Conservation (phyloP, 106 monocot genomes). For the Cymbidium sinense region DNA sequence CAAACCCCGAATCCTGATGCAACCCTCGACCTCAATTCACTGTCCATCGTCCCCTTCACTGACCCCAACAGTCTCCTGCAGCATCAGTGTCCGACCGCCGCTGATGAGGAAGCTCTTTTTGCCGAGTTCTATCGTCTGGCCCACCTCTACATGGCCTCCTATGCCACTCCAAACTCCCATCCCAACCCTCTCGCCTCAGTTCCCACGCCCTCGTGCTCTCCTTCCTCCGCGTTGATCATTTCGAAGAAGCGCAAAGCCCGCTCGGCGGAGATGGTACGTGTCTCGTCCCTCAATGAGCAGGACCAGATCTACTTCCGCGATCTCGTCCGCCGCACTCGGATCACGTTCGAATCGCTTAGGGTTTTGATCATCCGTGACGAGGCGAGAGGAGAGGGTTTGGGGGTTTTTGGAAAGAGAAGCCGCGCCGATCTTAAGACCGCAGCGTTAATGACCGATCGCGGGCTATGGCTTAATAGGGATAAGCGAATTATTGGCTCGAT, state of each 20-base stretch:
- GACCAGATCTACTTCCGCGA: constrained; percentile 63
- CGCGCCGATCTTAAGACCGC: constrained; percentile 60
- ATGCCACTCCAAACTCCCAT: neutral
- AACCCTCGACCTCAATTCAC: neutral
- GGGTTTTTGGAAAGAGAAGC: constrained; percentile 16
- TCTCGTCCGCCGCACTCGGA: constrained; percentile 50
- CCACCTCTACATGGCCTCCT: constrained; percentile 26
- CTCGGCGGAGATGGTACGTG: constrained; percentile 73
- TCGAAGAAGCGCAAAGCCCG: constrained; percentile 45
- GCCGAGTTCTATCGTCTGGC: constrained; percentile 63
- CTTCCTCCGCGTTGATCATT: constrained; percentile 13
- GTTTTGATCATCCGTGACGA: constrained; percentile 40
- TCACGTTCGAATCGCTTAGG: constrained; percentile 69
- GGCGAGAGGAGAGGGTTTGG: constrained; percentile 13
- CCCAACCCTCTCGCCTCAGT: constrained; percentile 11
- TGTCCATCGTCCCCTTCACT: constrained; percentile 2
- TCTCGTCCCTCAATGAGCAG: constrained; percentile 31
- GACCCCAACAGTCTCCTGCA: constrained; percentile 26
- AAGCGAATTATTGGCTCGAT: constrained; percentile 80
- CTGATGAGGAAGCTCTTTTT: constrained; percentile 45
- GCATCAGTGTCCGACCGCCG: constrained; percentile 14
- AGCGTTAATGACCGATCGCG: constrained; percentile 51
- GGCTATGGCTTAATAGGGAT: constrained; percentile 79
- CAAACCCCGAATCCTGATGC: neutral
- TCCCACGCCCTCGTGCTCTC: neutral